Evolutionary conservation across 2,329 filamentous ascomycete genomes (phyloP), one percentile per base, ranked within the genome.

Genomic region (Phaeosphaeriaceae sp.): DNA sequence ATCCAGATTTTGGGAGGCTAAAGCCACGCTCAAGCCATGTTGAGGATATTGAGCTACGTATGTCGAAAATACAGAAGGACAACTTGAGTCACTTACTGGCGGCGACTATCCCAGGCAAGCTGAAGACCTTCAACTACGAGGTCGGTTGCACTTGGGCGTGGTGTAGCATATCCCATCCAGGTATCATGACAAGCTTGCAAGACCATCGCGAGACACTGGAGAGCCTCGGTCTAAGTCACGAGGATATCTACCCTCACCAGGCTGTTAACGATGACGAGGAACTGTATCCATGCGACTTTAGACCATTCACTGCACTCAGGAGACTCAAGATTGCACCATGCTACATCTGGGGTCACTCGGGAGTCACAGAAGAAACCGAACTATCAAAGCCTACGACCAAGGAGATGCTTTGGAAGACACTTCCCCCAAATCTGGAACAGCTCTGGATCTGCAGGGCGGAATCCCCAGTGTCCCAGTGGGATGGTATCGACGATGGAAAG

Each of bases 111-210:
- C 60, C 60, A n/a, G 60, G 60, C 13, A 48, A 36, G 21, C 51
- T 62, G 10, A 62, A 62, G 33, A 57, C 53, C 2, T 56, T 62
- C 49, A 54, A 45, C 31, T 62, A 57, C 51, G 56, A 61, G 20
- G 25, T 61, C 5, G 55, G 56, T 4, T 47, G 41, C 15, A 31
- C 42, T 9, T 50, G 45, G 52, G 33, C 49, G 7, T 52, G 33
- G 48, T 48, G 20, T 20, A 9, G 7, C 17, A 33, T 46, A 1
- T 6, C 48, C 10, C 54, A 58, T 21, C 15, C 21, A 31, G n/a
- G 21, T 10, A 57, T 61, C 27, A 50, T 57, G 40, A 27, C 48
- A 13, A 53, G 54, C 36, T 31, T 61, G 11, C 10, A 21, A 22
- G 40, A 54, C 13, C 58, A 61, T 19, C 27, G 46, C 42, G 7